phyloP scores from a whole-genome alignment of 306 rosid genomes.

The Fagus sylvatica region DNA sequence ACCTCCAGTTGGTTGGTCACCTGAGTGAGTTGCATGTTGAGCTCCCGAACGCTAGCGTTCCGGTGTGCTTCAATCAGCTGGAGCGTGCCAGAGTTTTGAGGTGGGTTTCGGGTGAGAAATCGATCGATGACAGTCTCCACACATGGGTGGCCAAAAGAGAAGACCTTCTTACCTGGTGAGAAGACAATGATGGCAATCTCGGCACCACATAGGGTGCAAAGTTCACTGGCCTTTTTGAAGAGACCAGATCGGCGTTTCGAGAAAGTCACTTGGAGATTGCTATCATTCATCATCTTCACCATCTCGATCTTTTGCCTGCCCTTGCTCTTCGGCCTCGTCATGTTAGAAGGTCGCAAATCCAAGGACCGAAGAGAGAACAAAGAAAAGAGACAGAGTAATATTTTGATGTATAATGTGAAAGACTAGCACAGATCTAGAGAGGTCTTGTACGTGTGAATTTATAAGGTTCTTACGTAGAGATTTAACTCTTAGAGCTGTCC shows the following conservation, averaged over 20 bases:
- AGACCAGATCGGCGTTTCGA: conserved; percentile 61
- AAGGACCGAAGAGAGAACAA: background rate
- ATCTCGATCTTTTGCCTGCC: conserved; percentile 65
- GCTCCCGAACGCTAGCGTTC: conserved; percentile 27
- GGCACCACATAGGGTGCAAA: conserved; percentile 49
- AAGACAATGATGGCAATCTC: conserved; percentile 54
- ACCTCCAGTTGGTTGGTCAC: conserved; percentile 24
- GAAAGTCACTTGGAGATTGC: conserved; percentile 59
- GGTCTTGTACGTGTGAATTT: background rate
- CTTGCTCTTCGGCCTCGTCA: conserved; percentile 38
- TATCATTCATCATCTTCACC: conserved; percentile 47
- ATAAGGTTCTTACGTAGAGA: conserved; percentile 1
- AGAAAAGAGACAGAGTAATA: background rate
- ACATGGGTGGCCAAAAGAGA: conserved; percentile 58
- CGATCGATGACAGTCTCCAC: conserved; percentile 36
- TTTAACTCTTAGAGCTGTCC: background rate
- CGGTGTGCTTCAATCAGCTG: conserved; percentile 31
- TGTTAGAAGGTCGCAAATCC: background rate
- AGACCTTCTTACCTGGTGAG: conserved; percentile 54
- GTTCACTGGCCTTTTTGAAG: conserved; percentile 67
- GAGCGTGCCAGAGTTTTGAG: conserved; percentile 25
- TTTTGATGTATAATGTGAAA: too few species aligned
- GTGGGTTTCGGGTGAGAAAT: conserved; percentile 27
- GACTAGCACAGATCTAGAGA: too few species aligned
- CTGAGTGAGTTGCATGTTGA: conserved; percentile 29